These are phyloP conservation scores for Kwoniella shivajii DNA, from an alignment of 1,284 basidiomycete genomes.

Conservation along the genomic window DNA sequence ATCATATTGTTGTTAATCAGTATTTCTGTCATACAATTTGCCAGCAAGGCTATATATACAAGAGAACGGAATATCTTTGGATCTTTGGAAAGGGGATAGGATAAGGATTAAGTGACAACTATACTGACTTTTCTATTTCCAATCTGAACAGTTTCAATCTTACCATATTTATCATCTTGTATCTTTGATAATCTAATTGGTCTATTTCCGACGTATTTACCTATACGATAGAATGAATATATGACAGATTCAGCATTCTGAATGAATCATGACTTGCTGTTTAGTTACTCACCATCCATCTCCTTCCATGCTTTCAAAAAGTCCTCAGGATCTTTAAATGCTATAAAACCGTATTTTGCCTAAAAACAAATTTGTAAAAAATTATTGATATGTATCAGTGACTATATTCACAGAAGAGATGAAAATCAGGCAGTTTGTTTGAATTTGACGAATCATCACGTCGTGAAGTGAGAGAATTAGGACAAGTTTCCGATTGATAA, in stretches of 20 bases:
- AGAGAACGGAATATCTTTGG: no score
- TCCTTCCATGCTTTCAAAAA: conserved; percentile 99
- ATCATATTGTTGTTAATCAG: neutral
- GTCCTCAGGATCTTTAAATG: conserved; percentile 97
- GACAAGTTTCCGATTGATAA: neutral
- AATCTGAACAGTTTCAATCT: conserved; percentile 75
- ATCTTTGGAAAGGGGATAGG: neutral
- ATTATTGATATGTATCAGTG: no score
- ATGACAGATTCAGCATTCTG: neutral
- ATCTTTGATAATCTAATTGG: conserved; percentile 86
- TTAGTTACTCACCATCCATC: conserved; percentile 83
- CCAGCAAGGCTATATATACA: no score
- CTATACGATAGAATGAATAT: conserved; percentile 54
- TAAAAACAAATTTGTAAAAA: no score
- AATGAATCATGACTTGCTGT: no score
- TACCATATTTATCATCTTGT: conserved; percentile 85
- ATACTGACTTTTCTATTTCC: conserved; percentile 54
- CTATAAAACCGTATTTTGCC: conserved; percentile 97
- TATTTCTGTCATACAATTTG: no score
- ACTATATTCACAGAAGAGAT: neutral
- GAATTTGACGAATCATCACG: neutral
- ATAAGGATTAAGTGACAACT: no score
- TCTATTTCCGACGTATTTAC: conserved; percentile 94
- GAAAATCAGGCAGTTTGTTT: no score
- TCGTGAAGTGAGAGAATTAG: neutral